Base-by-base conservation (phyloP, 1,284 basidiomycete genomes). In the Anthracocystis panici-leucophaei region DNA sequence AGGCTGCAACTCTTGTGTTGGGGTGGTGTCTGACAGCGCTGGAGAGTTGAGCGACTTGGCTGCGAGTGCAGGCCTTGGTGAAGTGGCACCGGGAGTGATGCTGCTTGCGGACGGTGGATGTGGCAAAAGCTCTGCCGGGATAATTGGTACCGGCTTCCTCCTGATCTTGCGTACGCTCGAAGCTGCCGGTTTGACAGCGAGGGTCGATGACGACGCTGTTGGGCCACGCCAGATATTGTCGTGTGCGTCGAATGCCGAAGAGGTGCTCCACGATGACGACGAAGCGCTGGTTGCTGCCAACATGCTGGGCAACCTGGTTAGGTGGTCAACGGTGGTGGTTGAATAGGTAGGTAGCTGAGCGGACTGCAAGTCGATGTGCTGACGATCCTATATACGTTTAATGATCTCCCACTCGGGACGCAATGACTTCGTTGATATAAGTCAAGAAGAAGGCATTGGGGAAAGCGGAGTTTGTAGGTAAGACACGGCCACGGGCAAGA, bases 141-240 rank as follows among this genome's bases (percentile, higher is more conserved):
- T 52, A 11, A 29, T 33, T 5, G 66, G 66, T 2, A 55, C 57
- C 1, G 66, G 66, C 25, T 69, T 69, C 11, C 66, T 54, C 56
- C 48, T 64, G 52, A 69, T 54, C 18, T 20, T 51, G 5, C 61
- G 66, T 5, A 42, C 23, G 0, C 35, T 53, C 21, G 66, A 33
- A 35, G 55, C 29, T 33, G 54, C 51, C 25, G 60, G 18, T 35
- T 29, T 64, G 55, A n/a, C 7, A 8, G n/a, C 51, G 29, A 21
- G 20, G 4, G 29, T 25, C 5, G 52, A 56, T 38, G 58, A 49
- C 2, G 55, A 44, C 8, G 49, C 45, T 33, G 35, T 14, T 23
- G 66, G 41, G 8, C 66, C 66, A 33, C 57, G 51, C 66, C 66
- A 64, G 35, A 56, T 11, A 18, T 69, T 59, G 14, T 57, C 66